Evolutionary conservation across 1,284 basidiomycete genomes (phyloP).

Genomic region (Leucoagaricus sp.): DNA sequence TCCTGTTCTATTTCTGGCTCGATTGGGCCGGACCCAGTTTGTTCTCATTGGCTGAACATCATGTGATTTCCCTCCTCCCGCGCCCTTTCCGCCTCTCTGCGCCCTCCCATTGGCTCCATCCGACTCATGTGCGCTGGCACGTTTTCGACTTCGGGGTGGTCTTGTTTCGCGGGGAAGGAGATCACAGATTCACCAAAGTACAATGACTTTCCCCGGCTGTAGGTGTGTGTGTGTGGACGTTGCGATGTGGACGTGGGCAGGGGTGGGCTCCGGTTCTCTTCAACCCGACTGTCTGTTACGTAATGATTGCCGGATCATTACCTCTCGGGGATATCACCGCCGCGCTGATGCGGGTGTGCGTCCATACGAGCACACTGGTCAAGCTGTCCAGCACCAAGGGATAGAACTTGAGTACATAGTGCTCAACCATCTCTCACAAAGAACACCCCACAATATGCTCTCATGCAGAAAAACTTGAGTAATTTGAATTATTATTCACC

Average conservation of each 20-base stretch:
- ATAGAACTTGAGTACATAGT: no score
- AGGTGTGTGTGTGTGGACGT: slow-evolving; percentile 1
- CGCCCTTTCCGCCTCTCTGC: not conserved
- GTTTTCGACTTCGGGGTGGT: not conserved
- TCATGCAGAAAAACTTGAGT: no score
- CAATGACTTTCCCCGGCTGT: not conserved
- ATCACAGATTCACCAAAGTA: not conserved
- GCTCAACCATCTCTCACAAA: no score
- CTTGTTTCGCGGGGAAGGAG: not conserved
- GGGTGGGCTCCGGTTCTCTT: not conserved
- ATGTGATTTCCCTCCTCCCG: not conserved
- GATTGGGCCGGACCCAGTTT: slow-evolving; percentile 11
- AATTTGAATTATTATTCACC: no score
- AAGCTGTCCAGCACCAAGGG: no score
- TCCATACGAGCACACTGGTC: no score
- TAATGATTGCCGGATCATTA: not conserved
- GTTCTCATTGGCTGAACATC: slow-evolving; percentile 10
- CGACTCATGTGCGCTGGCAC: not conserved
- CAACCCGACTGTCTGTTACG: slow-evolving; percentile 1
- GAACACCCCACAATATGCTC: no score
- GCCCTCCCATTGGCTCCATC: not conserved
- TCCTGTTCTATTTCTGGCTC: not conserved
- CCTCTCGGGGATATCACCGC: no score
- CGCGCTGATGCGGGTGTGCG: no score
- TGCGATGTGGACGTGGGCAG: not conserved